Conservation (phyloP, 2,329 filamentous ascomycete genomes). For the Leptosphaerulina australis region DNA sequence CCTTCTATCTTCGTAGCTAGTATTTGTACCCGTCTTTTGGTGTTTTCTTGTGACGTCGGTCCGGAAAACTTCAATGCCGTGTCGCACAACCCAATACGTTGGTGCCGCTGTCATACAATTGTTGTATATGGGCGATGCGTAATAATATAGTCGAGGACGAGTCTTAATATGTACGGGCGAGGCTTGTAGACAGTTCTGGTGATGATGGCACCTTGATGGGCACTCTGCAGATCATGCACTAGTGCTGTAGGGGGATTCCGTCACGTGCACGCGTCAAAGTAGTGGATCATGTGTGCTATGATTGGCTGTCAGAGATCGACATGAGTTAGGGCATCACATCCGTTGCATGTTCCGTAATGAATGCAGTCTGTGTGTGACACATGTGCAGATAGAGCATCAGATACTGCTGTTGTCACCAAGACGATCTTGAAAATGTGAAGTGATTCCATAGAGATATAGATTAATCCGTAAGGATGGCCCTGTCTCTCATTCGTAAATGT, state of each 20-base stretch:
- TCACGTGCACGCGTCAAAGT: slow-evolving; percentile 6
- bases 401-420: too few relatives aligned
- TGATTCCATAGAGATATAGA: neutral
- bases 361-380: neutral
- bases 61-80: slow-evolving; percentile 9
- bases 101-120: neutral
- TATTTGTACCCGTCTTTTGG: slow-evolving; percentile 25
- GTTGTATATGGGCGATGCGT: neutral
- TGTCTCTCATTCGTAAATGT: slow-evolving; percentile 1
- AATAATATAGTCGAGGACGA: neutral
- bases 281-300: neutral
- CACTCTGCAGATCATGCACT: slow-evolving; percentile 19
- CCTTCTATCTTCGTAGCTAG: neutral
- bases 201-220: slow-evolving; percentile 25
- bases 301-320: slow-evolving; percentile 2
- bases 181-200: slow-evolving; percentile 1
- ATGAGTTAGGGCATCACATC: neutral
- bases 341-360: slow-evolving; percentile 1
- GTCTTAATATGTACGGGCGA: neutral
- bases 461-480: neutral
- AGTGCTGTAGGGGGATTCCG: slow-evolving; percentile 3
- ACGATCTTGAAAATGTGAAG: too few relatives aligned
- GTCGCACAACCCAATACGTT: slow-evolving; percentile 1
- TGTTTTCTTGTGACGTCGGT: slow-evolving; percentile 32
- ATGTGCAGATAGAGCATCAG: too few relatives aligned